phyloP scores from a whole-genome alignment of 2,329 filamentous ascomycete species.

The Pseudogymnoascus sp. region DNA sequence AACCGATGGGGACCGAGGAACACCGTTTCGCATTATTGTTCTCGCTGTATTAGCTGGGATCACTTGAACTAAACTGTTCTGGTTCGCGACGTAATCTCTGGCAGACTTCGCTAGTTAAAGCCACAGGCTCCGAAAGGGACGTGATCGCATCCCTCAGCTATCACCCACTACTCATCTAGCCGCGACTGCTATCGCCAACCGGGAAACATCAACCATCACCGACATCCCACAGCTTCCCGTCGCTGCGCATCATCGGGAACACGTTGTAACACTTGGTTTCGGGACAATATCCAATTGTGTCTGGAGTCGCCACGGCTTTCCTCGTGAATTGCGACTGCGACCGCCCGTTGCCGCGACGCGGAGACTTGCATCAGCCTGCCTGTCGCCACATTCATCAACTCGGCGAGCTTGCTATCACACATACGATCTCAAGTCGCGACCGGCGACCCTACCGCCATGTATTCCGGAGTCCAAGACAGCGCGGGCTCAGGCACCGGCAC shows the following conservation, averaged over 20 bases:
- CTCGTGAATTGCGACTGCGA: constrained; percentile 7
- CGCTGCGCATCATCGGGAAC: constrained; percentile 1
- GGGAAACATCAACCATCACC: constrained; percentile 6
- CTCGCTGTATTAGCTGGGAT: constrained; percentile 6
- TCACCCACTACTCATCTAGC: constrained; percentile 6
- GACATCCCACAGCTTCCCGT: constrained; percentile 2
- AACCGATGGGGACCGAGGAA: constrained; percentile 4
- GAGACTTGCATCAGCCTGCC: constrained; percentile 7
- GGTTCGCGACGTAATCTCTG: constrained; percentile 6
- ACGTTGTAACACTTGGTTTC: constrained; percentile 4
- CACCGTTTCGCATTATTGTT: background rate
- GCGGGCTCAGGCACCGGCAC: constrained; percentile 81
- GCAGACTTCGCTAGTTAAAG: constrained; percentile 6
- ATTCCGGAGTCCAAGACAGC: constrained; percentile 28
- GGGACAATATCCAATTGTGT: constrained; percentile 7
- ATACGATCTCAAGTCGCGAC: constrained; percentile 6
- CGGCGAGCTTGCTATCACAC: constrained; percentile 6
- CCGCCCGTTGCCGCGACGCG: constrained; percentile 7
- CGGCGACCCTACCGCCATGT: background rate
- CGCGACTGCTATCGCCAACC: constrained; percentile 7
- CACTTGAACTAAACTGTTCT: constrained; percentile 5
- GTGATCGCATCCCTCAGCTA: constrained; percentile 6
- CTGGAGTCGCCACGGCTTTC: background rate
- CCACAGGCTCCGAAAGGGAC: constrained; percentile 7
- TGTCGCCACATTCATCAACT: constrained; percentile 7